A percentile compares a stretch with the other conserved stretches of the same genome.
phyloP scores from a whole-genome alignment of 495 filamentous ascomycete genomes.

The Talaromyces trachyspermus region DNA sequence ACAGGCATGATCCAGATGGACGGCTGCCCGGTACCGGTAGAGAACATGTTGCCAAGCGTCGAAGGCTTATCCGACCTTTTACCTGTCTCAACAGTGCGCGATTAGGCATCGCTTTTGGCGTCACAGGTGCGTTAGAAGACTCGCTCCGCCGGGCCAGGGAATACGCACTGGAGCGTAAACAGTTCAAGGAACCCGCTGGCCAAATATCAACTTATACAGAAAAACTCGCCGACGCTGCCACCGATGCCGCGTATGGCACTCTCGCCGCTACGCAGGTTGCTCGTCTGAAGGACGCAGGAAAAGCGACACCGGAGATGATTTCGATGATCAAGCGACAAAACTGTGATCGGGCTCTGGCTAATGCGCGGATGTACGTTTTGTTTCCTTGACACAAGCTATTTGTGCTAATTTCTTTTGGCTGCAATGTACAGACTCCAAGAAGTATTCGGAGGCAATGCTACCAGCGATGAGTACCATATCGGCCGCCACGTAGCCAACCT shows the following conservation, averaged over 20 bases:
- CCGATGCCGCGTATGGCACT: slow-evolving; percentile 84
- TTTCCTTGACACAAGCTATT: neutral
- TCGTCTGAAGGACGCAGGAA: slow-evolving; percentile 83
- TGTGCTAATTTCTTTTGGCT: slow-evolving; percentile 10
- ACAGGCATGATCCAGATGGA: slow-evolving; percentile 98
- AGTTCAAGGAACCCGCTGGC: slow-evolving; percentile 97
- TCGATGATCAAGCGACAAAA: slow-evolving; percentile 98
- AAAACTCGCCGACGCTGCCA: slow-evolving; percentile 87
- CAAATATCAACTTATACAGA: slow-evolving; percentile 97
- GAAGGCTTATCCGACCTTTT: slow-evolving; percentile 84
- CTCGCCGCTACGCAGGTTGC: slow-evolving; percentile 85
- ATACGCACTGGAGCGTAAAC: slow-evolving; percentile 85
- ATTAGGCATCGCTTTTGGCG: slow-evolving; percentile 88
- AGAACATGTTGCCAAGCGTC: slow-evolving; percentile 90
- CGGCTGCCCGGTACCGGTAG: slow-evolving; percentile 76
- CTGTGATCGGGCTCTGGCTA: slow-evolving; percentile 80
- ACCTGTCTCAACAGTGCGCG: slow-evolving; percentile 89
- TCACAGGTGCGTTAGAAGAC: slow-evolving; percentile 91
- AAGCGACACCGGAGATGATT: slow-evolving; percentile 91
- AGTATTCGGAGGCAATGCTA: slow-evolving; percentile 93
- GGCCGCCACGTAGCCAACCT: slow-evolving; percentile 92
- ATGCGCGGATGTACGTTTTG: slow-evolving; percentile 58
- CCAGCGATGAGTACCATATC: slow-evolving; percentile 93
- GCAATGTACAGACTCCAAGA: slow-evolving; percentile 87
- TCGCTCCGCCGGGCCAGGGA: slow-evolving; percentile 70